Evolutionary conservation across 805 yeast species (phyloP).

Genomic region (Starmerella sp.): DNA sequence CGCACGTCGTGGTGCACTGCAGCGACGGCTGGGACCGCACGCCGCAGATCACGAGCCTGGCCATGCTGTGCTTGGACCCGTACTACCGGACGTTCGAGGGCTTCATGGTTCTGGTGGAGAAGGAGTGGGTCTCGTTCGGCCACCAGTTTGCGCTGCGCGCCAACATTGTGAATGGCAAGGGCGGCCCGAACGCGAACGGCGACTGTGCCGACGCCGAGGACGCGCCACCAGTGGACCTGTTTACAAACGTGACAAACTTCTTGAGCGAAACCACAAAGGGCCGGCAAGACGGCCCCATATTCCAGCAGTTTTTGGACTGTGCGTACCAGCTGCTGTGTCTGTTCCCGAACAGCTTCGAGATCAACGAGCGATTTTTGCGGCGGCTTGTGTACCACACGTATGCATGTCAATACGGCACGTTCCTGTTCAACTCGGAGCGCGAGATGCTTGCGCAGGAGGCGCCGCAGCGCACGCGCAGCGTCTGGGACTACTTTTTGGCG

Average conservation of each 20-base stretch:
- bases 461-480: slow-evolving; percentile 50
- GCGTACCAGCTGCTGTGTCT: slow-evolving; percentile 69
- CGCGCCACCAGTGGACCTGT: slow-evolving; percentile 31
- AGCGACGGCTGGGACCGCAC: slow-evolving; percentile 99
- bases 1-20: slow-evolving; percentile 81
- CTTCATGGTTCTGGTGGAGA: slow-evolving; percentile 72
- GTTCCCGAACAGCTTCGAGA: slow-evolving; percentile 65
- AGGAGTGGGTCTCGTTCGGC: slow-evolving; percentile 94
- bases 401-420: slow-evolving; percentile 92
- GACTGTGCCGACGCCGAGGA: background rate
- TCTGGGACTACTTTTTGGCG: slow-evolving; percentile 88
- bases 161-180: slow-evolving; percentile 5
- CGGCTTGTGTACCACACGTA: slow-evolving; percentile 77
- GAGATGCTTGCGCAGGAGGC: slow-evolving; percentile 43
- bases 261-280: slow-evolving; percentile 22
- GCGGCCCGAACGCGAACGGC: background rate
- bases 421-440: slow-evolving; percentile 61
- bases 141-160: slow-evolving; percentile 71
- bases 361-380: slow-evolving; percentile 76
- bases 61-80: slow-evolving; percentile 83
- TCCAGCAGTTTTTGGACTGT: slow-evolving; percentile 88
- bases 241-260: slow-evolving; percentile 38
- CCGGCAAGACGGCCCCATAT: slow-evolving; percentile 67
- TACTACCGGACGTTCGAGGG: slow-evolving; percentile 81
- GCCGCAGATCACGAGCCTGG: slow-evolving; percentile 71